Evolutionary conservation across 1,284 basidiomycete genomes (phyloP).

Genomic region (Cutaneotrichosporon cutaneum): DNA sequence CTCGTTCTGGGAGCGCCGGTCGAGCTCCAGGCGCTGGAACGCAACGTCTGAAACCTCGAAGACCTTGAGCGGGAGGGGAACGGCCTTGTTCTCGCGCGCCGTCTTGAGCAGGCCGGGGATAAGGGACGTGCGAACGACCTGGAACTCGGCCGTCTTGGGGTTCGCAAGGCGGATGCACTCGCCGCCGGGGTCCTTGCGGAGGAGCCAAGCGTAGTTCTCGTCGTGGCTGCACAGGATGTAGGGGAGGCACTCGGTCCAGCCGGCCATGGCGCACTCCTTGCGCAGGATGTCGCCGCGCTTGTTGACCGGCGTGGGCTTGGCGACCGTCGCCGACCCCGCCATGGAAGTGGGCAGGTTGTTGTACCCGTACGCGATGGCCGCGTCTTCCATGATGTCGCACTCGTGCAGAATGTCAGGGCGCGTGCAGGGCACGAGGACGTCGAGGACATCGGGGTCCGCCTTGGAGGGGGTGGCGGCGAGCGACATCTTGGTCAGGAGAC

Average conservation of each 20-base stretch:
- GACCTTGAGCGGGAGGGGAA: conserved; percentile 84
- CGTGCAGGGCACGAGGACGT: conserved; percentile 79
- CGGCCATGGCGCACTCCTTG: conserved; percentile 86
- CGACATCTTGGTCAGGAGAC: conserved; percentile 49
- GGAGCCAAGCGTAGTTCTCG: conserved; percentile 93
- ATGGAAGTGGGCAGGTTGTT: conserved; percentile 92
- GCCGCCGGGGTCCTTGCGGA: conserved; percentile 76
- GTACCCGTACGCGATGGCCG: conserved; percentile 96
- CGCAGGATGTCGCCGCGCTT: conserved; percentile 87
- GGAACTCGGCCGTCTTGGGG: conserved; percentile 96
- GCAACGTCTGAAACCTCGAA: conserved; percentile 95
- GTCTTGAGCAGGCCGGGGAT: conserved; percentile 96
- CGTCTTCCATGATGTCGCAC: conserved; percentile 98
- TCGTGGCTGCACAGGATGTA: conserved; percentile 98
- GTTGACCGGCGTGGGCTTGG: conserved; percentile 85
- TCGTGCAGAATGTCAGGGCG: conserved; percentile 97
- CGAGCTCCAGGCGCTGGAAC: conserved; percentile 73
- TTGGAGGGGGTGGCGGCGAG: conserved; percentile 57
- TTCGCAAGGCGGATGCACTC: conserved; percentile 89
- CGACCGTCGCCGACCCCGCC: conserved; percentile 93
- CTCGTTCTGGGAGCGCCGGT: conserved; percentile 83
- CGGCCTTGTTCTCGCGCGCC: conserved; percentile 91
- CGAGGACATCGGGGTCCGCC: conserved; percentile 60
- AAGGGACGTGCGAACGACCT: conserved; percentile 93
- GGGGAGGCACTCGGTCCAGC: conserved; percentile 93